A percentile compares a stretch with the other conserved stretches of the same genome.
These are phyloP conservation scores for Bothriochloa decipiens DNA, from an alignment of 176 grass and related monocot species.

Conservation along the genomic window DNA sequence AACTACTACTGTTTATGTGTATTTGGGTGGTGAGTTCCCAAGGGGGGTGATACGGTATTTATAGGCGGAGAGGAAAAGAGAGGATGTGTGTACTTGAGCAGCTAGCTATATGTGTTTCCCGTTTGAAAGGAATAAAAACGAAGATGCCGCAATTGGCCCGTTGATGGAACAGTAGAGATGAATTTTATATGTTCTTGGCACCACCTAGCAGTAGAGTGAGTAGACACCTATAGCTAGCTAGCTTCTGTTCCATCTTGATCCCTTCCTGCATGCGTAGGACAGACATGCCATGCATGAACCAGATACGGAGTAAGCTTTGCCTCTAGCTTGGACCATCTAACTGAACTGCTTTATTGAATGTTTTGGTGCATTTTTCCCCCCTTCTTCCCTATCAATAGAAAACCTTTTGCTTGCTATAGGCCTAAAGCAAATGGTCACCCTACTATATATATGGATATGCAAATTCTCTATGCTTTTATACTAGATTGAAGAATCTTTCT, in stretches of 20 bases:
- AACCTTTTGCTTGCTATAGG: background rate
- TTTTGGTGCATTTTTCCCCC: background rate
- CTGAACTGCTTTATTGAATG: conserved; percentile 6
- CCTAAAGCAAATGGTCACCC: conserved; percentile 9
- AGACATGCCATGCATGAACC: conserved; percentile 35
- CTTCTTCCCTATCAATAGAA: background rate
- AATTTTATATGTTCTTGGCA: conserved; percentile 39
- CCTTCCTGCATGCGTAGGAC: conserved; percentile 44
- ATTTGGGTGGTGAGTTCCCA: conserved; percentile 54
- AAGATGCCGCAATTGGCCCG: conserved; percentile 55
- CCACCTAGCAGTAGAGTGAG: conserved; percentile 38
- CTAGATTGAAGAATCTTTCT: conserved; percentile 32
- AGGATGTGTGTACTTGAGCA: conserved; percentile 22
- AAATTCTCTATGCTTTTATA: background rate
- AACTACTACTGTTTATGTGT: conserved; percentile 56
- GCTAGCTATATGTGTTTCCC: conserved; percentile 6
- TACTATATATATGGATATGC: background rate
- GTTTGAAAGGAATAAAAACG: conserved; percentile 83
- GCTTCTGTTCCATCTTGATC: conserved; percentile 52
- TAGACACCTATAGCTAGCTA: conserved; percentile 45
- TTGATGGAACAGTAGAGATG: conserved; percentile 47
- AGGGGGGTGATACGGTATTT: conserved; percentile 58
- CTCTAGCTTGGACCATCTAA: conserved; percentile 40
- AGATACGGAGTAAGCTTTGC: conserved; percentile 45
- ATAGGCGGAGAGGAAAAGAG: conserved; percentile 54